phyloP scores from a whole-genome alignment of 768 basidiomycete species.

The Boletus reticulatus region DNA sequence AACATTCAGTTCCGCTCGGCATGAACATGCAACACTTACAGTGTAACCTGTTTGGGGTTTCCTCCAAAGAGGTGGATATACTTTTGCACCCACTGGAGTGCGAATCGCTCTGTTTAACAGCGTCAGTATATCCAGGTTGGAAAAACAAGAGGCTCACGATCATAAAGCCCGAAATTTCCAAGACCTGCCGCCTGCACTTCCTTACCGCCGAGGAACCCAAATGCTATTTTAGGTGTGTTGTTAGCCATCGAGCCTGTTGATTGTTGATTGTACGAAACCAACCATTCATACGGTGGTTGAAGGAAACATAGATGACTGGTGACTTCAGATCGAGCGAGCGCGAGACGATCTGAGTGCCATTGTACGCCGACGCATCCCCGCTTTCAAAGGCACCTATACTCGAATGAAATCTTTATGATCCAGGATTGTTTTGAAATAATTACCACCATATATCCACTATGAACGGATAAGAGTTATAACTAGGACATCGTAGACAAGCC shows the following conservation, averaged over 20 bases:
- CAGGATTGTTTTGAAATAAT: not conserved
- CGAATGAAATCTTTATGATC: not conserved
- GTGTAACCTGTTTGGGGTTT: not conserved
- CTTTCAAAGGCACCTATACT: conserved; percentile 10
- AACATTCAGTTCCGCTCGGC: not conserved
- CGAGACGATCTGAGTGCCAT: conserved; percentile 20
- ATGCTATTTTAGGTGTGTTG: conserved; percentile 11
- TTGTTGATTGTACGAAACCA: not conserved
- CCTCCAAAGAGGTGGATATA: not conserved
- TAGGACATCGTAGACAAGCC: not conserved
- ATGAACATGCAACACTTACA: conserved; percentile 12
- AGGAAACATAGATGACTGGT: not conserved
- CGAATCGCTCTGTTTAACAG: not conserved
- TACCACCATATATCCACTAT: conserved; percentile 1
- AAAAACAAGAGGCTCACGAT: conserved; percentile 23
- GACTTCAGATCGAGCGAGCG: conserved; percentile 12
- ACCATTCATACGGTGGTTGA: conserved; percentile 16
- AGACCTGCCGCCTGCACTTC: not conserved
- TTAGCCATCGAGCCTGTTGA: not conserved
- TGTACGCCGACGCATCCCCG: conserved; percentile 3
- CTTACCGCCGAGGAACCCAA: conserved; percentile 30
- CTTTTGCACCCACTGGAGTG: not conserved
- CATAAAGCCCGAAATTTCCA: conserved; percentile 23
- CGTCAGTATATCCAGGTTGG: not conserved
- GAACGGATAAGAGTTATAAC: not conserved